Conservation (phyloP, 257 asterid species). For the Solanum etuberosum region DNA sequence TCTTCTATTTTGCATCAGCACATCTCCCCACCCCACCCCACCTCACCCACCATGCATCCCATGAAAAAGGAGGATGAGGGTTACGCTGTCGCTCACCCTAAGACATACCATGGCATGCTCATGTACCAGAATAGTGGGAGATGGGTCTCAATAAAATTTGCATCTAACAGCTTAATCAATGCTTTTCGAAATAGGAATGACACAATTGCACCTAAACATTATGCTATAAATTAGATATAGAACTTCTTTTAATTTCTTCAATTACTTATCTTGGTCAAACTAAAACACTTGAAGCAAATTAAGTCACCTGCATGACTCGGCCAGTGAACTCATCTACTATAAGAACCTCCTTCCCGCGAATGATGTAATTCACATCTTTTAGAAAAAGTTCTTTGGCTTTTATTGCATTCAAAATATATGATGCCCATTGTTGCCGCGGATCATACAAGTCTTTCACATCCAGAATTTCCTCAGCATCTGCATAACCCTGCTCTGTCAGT, state of each 20-base stretch:
- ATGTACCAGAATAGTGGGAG: neutral
- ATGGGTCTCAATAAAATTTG: neutral
- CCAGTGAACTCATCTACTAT: slow-evolving; percentile 98
- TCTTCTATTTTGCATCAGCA: neutral
- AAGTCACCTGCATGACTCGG: slow-evolving; percentile 96
- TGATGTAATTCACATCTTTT: slow-evolving; percentile 86
- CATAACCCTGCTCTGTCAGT: slow-evolving; percentile 92
- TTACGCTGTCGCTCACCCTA: neutral
- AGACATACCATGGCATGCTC: neutral
- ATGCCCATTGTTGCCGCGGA: slow-evolving; percentile 99
- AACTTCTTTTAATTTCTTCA: neutral
- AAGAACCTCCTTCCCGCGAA: slow-evolving; percentile 88
- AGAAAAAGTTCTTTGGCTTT: slow-evolving; percentile 95
- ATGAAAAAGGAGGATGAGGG: neutral
- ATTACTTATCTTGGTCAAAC: neutral
- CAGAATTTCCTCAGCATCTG: slow-evolving; percentile 95
- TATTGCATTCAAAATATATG: slow-evolving; percentile 80
- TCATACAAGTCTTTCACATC: slow-evolving; percentile 89
- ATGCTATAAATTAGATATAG: neutral
- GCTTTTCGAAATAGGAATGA: neutral
- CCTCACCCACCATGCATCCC: neutral
- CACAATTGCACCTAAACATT: neutral
- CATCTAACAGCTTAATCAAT: neutral
- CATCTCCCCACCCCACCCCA: neutral
- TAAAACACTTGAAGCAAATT: neutral